phyloP scores from a whole-genome alignment of 805 yeast species.

The Candida stauntonica region DNA sequence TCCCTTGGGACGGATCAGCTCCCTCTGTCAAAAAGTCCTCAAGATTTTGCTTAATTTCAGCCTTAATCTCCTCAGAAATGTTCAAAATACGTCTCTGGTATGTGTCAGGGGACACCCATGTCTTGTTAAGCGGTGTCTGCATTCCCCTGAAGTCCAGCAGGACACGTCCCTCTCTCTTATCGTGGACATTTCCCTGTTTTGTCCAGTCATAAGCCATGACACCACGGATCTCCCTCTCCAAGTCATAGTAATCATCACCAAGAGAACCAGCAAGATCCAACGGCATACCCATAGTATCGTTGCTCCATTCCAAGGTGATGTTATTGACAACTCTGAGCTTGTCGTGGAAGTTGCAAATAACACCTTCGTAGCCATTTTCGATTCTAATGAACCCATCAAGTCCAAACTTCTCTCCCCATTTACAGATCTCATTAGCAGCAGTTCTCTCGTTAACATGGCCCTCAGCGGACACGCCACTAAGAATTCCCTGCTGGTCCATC shows the following conservation, averaged over 20 bases:
- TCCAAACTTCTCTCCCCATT: slow-evolving; percentile 46
- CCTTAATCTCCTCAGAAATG: slow-evolving; percentile 32
- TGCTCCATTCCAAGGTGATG: slow-evolving; percentile 34
- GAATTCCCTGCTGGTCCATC: slow-evolving; percentile 52
- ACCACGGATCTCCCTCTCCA: slow-evolving; percentile 21
- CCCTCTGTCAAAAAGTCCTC: slow-evolving; percentile 28
- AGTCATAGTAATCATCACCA: slow-evolving; percentile 13
- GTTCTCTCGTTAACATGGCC: slow-evolving; percentile 36
- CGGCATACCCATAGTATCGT: slow-evolving; percentile 29
- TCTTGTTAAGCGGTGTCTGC: slow-evolving; percentile 49
- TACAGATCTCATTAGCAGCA: slow-evolving; percentile 48
- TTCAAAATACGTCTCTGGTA: slow-evolving; percentile 37
- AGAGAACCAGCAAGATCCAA: slow-evolving; percentile 3
- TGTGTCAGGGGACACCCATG: slow-evolving; percentile 46
- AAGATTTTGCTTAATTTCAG: slow-evolving; percentile 34
- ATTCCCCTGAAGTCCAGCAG: slow-evolving; percentile 47
- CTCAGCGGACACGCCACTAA: slow-evolving; percentile 33
- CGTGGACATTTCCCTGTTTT: slow-evolving; percentile 41
- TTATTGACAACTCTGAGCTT: slow-evolving; percentile 44
- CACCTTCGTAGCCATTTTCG: slow-evolving; percentile 59
- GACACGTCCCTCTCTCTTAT: slow-evolving; percentile 46
- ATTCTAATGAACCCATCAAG: slow-evolving; percentile 56
- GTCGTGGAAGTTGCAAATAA: slow-evolving; percentile 52
- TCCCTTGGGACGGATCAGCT: slow-evolving; percentile 38
- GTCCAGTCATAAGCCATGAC: slow-evolving; percentile 41